Conservation (phyloP, 768 basidiomycete species). For the Rhodotorula babjevae region DNA sequence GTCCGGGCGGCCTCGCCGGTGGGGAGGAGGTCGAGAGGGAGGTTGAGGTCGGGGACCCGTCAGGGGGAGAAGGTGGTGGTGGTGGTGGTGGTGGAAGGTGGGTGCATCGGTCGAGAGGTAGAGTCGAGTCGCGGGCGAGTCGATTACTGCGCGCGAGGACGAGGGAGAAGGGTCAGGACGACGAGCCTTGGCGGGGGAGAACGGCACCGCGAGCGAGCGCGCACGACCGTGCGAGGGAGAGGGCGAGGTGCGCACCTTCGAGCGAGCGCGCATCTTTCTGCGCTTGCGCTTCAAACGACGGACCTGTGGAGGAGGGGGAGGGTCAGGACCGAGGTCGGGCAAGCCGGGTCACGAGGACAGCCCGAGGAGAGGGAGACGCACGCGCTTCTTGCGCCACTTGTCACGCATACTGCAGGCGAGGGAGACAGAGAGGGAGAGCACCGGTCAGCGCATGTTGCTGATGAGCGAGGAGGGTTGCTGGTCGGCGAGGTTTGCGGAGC, state of each 20-base stretch:
- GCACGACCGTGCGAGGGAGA: not conserved
- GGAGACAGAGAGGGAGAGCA: not conserved
- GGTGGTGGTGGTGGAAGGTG: not conserved
- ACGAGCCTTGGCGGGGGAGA: no score
- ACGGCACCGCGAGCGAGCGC: not conserved
- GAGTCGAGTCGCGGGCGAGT: conserved; percentile 19
- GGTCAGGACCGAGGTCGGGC: not conserved
- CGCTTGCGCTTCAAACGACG: conserved; percentile 39
- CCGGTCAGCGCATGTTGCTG: not conserved
- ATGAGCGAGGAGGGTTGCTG: not conserved
- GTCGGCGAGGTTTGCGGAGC: not conserved
- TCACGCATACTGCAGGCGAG: conserved; percentile 35
- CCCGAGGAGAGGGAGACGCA: not conserved
- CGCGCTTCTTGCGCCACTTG: conserved; percentile 42
- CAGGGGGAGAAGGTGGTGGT: not conserved
- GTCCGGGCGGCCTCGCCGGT: no score
- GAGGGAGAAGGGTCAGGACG: not conserved
- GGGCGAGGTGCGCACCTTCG: conserved; percentile 18
- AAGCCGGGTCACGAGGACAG: not conserved
- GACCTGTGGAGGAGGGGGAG: not conserved
- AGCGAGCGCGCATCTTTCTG: conserved; percentile 39
- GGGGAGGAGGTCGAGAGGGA: not conserved
- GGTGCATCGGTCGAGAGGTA: conserved; percentile 2
- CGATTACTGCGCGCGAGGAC: conserved; percentile 20
- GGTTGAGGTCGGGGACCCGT: not conserved